Conservation (phyloP, 169 alveolate genomes). For the Theileria orientalis region DNA sequence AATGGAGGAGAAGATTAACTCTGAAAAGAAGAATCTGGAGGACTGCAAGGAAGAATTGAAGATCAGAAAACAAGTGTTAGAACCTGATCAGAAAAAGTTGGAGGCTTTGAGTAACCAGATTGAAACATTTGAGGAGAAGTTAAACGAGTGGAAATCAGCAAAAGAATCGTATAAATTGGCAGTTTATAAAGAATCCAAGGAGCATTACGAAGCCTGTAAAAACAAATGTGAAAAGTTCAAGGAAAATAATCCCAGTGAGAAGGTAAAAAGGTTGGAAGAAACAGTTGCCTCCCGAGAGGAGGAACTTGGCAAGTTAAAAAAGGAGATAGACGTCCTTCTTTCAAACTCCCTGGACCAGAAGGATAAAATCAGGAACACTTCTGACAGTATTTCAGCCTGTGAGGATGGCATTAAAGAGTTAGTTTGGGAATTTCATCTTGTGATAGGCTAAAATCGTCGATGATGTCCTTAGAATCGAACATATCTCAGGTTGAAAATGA, state of each 20-base stretch:
- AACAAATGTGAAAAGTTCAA: conserved; percentile 58
- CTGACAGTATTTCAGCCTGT: conserved; percentile 42
- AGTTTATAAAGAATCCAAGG: conserved; percentile 54
- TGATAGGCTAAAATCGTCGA: conserved; percentile 18
- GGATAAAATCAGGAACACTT: conserved; percentile 34
- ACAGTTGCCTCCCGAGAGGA: conserved; percentile 18
- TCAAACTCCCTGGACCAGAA: conserved; percentile 37
- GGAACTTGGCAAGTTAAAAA: conserved; percentile 30
- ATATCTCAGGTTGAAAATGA: conserved; percentile 55
- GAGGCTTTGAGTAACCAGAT: conserved; percentile 54
- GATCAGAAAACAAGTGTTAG: conserved; percentile 59
- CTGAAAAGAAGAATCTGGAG: conserved; percentile 59
- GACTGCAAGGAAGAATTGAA: conserved; percentile 66
- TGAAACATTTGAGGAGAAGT: conserved; percentile 53
- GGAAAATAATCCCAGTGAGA: conserved; percentile 58
- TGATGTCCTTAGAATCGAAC: conserved; percentile 23
- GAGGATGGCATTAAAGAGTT: conserved; percentile 59
- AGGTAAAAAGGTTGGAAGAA: conserved; percentile 48
- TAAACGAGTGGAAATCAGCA: conserved; percentile 60
- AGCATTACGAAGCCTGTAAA: conserved; percentile 50
- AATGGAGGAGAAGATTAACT: conserved; percentile 47
- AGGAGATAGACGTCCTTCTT: conserved; percentile 29
- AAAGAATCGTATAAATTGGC: conserved; percentile 65
- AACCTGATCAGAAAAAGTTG: conserved; percentile 67
- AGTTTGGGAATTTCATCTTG: neutral